Evolutionary conservation across 1,284 basidiomycete species (phyloP).

Genomic region (Termitomyces sp.): DNA sequence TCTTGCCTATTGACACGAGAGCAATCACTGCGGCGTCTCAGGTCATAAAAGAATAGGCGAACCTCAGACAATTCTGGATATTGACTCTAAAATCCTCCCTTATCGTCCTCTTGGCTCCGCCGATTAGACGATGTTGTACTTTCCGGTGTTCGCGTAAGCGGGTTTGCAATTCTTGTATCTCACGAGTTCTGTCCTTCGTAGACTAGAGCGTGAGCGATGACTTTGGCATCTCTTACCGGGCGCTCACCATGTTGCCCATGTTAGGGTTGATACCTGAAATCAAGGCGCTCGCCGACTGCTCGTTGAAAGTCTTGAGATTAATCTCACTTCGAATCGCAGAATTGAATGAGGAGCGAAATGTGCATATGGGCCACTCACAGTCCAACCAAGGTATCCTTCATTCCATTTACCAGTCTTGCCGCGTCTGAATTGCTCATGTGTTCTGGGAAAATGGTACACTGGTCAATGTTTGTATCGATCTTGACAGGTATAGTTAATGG

Average conservation of each 20-base stretch:
- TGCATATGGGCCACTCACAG: conserved; percentile 9
- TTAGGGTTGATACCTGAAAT: conserved; percentile 22
- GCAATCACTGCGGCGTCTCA: background rate
- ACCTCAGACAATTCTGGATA: conserved; percentile 30
- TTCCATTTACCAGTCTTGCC: background rate
- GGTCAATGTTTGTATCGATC: background rate
- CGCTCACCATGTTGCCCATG: conserved; percentile 29
- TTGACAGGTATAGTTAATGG: conserved; percentile 3
- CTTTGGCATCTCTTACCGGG: background rate
- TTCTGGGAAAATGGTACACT: background rate
- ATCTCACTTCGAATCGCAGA: conserved; percentile 20
- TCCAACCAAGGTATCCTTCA: conserved; percentile 9
- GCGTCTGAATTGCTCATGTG: background rate
- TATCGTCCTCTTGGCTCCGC: conserved; percentile 31
- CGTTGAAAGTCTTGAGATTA: conserved; percentile 26
- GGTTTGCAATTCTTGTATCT: conserved; percentile 26
- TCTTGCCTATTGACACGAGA: conserved; percentile 19
- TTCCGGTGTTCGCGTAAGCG: conserved; percentile 33
- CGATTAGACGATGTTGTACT: conserved; percentile 28
- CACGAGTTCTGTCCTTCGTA: conserved; percentile 24
- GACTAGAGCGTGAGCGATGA: background rate
- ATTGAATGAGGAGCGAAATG: background rate
- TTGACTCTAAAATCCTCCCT: conserved; percentile 29
- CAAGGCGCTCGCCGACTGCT: conserved; percentile 25
- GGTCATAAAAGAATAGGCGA: conserved; percentile 10